Percentiles rank a stretch among this genome's conserved stretches.
phyloP scores from a whole-genome alignment of 1,284 basidiomycete species.

The Kwoniella shivajii region DNA sequence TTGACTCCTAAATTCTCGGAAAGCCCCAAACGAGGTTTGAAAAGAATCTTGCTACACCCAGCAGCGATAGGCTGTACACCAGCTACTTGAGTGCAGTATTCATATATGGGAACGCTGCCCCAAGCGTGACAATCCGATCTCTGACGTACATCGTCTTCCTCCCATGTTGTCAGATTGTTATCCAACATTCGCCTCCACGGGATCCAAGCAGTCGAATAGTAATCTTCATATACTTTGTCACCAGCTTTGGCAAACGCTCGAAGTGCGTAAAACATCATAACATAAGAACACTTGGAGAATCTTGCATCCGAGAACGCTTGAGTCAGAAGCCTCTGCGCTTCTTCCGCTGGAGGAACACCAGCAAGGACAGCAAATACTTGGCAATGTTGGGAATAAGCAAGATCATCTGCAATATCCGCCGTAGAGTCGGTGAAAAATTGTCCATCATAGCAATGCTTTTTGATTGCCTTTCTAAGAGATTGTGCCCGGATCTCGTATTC shows the following conservation, averaged over 20 bases:
- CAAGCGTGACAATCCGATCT: conserved; percentile 41
- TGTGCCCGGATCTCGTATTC: conserved; percentile 26
- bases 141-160: conserved; percentile 37
- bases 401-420: conserved; percentile 14
- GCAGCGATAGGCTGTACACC: conserved; percentile 25
- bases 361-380: conserved; percentile 35
- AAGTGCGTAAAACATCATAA: conserved; percentile 37
- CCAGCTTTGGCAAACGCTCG: conserved; percentile 30
- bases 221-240: conserved; percentile 20
- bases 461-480: conserved; percentile 20
- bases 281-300: conserved; percentile 31
- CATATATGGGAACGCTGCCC: conserved; percentile 33
- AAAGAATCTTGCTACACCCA: conserved; percentile 24
- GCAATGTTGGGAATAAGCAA: conserved; percentile 30
- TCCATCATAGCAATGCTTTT: conserved; percentile 33
- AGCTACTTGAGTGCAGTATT: conserved; percentile 33
- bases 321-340: conserved; percentile 16
- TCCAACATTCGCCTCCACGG: conserved; percentile 32
- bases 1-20: conserved; percentile 18
- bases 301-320: conserved; percentile 12
- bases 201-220: conserved; percentile 10
- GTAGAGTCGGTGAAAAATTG: conserved; percentile 34
- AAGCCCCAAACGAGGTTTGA: conserved; percentile 20
- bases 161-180: conserved; percentile 34
- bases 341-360: conserved; percentile 6